Percentiles rank a stretch among this genome's conserved stretches.
phyloP scores from a whole-genome alignment of 768 basidiomycete species.

The Ramaria sp. region DNA sequence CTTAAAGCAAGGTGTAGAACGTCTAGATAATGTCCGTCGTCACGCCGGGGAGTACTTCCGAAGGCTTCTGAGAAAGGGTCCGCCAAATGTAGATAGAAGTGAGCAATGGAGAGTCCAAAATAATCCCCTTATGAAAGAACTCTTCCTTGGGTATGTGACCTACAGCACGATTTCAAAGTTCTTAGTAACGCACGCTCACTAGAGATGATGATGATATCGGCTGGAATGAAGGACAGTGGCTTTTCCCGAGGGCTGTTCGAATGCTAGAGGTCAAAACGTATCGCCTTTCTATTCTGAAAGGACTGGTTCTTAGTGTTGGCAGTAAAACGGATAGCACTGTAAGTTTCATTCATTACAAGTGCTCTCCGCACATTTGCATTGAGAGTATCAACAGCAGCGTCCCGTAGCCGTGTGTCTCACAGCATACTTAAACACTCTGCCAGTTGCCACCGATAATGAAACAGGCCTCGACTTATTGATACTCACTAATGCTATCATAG shows the following conservation, averaged over 20 bases:
- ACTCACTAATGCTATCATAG: conserved; percentile 50
- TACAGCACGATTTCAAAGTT: too few relatives aligned
- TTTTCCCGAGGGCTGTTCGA: conserved; percentile 64
- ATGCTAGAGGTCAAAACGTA: conserved; percentile 55
- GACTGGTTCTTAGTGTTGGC: conserved; percentile 69
- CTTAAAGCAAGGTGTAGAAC: conserved; percentile 82
- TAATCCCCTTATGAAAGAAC: conserved; percentile 31
- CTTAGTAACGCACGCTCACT: conserved; percentile 2
- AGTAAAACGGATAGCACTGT: conserved; percentile 83
- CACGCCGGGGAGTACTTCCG: conserved; percentile 58
- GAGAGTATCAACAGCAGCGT: conserved; percentile 42
- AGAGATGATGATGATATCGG: conserved; percentile 27
- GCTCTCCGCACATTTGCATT: conserved; percentile 10
- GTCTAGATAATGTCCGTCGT: conserved; percentile 83
- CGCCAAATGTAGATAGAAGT: conserved; percentile 21
- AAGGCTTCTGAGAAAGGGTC: conserved; percentile 30
- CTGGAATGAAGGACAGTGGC: conserved; percentile 66
- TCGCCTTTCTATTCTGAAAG: conserved; percentile 49
- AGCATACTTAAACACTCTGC: conserved; percentile 43
- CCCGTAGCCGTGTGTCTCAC: conserved; percentile 53
- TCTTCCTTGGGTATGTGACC: conserved; percentile 40
- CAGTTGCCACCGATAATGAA: conserved; percentile 22
- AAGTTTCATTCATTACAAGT: conserved; percentile 21
- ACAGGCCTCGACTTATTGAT: conserved; percentile 34
- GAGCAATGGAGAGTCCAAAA: conserved; percentile 42